phyloP scores from a whole-genome alignment of 2,329 filamentous ascomycete genomes.

The Teratosphaeria destructans region DNA sequence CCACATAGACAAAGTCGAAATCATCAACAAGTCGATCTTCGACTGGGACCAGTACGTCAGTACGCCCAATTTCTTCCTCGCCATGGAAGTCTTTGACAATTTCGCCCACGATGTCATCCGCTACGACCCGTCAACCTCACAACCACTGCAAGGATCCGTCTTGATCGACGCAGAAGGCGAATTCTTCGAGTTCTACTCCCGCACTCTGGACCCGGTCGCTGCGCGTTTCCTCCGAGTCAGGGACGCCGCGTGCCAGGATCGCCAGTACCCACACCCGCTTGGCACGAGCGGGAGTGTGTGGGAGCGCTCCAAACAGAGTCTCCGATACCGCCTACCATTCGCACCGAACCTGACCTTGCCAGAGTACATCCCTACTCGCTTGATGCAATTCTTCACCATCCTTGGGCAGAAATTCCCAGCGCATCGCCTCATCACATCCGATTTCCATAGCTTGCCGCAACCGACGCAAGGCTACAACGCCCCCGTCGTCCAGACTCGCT shows the following conservation, averaged over 20 bases:
- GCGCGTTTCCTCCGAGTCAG: conserved; percentile 76
- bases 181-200: conserved; percentile 89
- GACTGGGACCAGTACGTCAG: conserved; percentile 85
- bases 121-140: conserved; percentile 72
- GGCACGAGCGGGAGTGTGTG: conserved; percentile 39
- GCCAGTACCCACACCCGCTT: conserved; percentile 53
- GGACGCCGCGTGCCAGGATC: conserved; percentile 55
- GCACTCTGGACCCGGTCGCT: conserved; percentile 69
- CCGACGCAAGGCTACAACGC: conserved; percentile 76
- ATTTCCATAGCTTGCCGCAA: conserved; percentile 81
- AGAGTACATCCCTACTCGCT: conserved; percentile 86
- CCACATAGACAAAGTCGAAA: conserved; percentile 78
- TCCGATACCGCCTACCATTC: conserved; percentile 58
- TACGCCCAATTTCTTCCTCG: conserved; percentile 91
- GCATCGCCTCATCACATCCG: conserved; percentile 78
- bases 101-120: conserved; percentile 91
- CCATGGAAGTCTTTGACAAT: conserved; percentile 97
- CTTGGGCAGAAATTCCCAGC: conserved; percentile 79
- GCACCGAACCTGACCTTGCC: conserved; percentile 66
- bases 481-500: conserved; percentile 92
- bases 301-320: conserved; percentile 1
- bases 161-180: conserved; percentile 77
- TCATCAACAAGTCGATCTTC: conserved; percentile 90
- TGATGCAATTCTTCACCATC: conserved; percentile 96
- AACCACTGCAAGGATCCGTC: conserved; percentile 79